phyloP scores from a whole-genome alignment of 169 alveolate genomes.

The Cardiosporidium cionae region DNA sequence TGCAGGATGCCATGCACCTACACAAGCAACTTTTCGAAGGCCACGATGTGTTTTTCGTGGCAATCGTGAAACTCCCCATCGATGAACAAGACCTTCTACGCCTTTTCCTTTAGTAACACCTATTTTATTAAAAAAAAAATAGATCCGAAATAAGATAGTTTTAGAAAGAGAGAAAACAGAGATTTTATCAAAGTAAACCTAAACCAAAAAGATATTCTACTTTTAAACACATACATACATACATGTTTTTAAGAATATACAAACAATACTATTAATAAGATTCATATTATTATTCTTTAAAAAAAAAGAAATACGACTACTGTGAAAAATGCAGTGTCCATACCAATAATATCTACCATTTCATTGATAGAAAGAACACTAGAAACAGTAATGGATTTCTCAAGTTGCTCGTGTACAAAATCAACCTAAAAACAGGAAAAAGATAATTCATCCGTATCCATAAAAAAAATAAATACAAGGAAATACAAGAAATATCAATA shows the following conservation, averaged over 20 bases:
- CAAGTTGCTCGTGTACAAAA: slow-evolving; percentile 87
- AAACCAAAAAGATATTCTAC: too few relatives aligned
- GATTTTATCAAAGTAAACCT: too few relatives aligned
- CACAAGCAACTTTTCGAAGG: slow-evolving; percentile 98
- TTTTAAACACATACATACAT: too few relatives aligned
- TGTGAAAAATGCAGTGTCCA: too few relatives aligned
- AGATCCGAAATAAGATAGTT: not conserved
- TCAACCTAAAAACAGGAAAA: slow-evolving; percentile 62
- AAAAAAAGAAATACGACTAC: too few relatives aligned
- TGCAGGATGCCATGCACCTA: slow-evolving; percentile 99
- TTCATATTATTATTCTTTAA: too few relatives aligned
- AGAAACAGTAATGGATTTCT: slow-evolving; percentile 89
- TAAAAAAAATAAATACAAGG: not conserved
- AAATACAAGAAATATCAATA: not conserved
- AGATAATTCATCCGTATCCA: not conserved
- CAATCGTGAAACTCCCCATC: slow-evolving; percentile 98
- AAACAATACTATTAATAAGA: too few relatives aligned
- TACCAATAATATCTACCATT: slow-evolving; percentile 90
- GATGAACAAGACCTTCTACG: slow-evolving; percentile 94
- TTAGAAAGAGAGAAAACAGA: too few relatives aligned
- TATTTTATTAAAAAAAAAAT: not conserved
- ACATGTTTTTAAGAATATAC: too few relatives aligned
- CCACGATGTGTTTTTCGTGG: slow-evolving; percentile 99
- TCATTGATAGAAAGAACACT: slow-evolving; percentile 93
- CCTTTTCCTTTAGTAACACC: slow-evolving; percentile 99